Conservation (phyloP, 31 red algal genomes). For the Pterothamnion heteromorphum region DNA sequence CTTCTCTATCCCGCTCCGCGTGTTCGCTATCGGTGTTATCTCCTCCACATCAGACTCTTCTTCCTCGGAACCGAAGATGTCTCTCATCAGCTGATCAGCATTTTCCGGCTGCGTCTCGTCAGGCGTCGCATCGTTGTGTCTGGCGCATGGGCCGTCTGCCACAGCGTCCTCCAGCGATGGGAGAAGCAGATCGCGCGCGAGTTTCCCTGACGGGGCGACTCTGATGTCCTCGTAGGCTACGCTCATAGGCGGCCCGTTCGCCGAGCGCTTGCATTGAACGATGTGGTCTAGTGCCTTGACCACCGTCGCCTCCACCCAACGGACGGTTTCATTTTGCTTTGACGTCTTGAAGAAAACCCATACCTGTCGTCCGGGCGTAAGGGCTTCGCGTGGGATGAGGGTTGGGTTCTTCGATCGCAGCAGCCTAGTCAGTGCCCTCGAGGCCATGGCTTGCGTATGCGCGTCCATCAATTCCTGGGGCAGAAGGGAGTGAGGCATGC, state of each 20-base stretch:
- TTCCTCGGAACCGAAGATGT: no score
- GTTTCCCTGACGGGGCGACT: neutral
- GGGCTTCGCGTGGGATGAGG: neutral
- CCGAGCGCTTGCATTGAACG: neutral
- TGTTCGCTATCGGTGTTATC: no score
- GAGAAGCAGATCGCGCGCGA: no score
- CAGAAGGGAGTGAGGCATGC: neutral
- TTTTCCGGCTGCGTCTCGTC: no score
- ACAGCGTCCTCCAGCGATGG: no score
- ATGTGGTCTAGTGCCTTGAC: neutral
- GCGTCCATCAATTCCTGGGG: neutral
- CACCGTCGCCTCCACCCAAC: slow-evolving; percentile 26
- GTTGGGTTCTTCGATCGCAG: neutral
- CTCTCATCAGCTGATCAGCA: no score
- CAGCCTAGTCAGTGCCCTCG: neutral
- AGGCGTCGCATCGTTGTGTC: no score
- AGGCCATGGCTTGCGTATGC: neutral
- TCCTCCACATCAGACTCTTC: no score
- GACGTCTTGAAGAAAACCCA: neutral
- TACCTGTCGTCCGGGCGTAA: neutral
- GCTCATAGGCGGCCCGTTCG: slow-evolving; percentile 5
- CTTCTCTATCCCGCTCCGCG: no score
- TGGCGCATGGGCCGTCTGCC: no score
- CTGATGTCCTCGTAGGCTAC: slow-evolving; percentile 14
- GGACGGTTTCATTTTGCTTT: slow-evolving; percentile 38